Evolutionary conservation across 2,329 filamentous ascomycete genomes (phyloP).

Genomic region (Boeremia exigua): DNA sequence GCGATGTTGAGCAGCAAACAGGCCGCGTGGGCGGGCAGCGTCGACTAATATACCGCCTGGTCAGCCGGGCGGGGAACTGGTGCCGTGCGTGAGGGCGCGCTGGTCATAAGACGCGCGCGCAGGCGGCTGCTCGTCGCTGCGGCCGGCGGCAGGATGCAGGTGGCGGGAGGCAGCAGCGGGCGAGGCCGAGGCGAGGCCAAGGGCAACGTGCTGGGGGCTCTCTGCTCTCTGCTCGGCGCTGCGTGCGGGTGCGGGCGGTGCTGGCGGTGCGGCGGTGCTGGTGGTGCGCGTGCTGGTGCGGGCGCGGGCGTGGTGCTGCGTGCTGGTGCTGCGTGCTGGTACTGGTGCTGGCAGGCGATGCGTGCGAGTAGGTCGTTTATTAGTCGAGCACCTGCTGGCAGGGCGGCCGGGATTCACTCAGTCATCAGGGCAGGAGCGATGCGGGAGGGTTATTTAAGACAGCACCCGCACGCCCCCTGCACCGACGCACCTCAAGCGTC

Average conservation of each 20-base stretch:
- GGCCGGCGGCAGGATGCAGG: neutral
- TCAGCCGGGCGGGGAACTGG: conserved; percentile 16
- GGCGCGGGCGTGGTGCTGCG: neutral
- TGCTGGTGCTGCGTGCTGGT: neutral
- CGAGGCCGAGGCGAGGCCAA: neutral
- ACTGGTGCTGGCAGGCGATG: neutral
- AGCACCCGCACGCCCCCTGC: conserved; percentile 25
- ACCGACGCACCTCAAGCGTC: conserved; percentile 10
- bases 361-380: conserved; percentile 27
- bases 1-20: conserved; percentile 31
- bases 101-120: conserved; percentile 11
- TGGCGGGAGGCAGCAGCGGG: neutral
- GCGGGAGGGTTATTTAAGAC: conserved; percentile 36
- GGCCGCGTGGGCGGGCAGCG: conserved; percentile 29
- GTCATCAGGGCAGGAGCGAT: conserved; percentile 29
- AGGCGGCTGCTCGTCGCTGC: neutral
- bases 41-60: conserved; percentile 24
- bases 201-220: no score
- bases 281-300: neutral
- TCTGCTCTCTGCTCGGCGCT: neutral
- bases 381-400: conserved; percentile 25
- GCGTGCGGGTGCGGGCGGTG: neutral
- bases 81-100: conserved; percentile 12
- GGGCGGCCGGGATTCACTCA: conserved; percentile 29
- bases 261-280: neutral